Base-by-base conservation (phyloP, 257 asterid genomes). In the Jacaranda mimosifolia region DNA sequence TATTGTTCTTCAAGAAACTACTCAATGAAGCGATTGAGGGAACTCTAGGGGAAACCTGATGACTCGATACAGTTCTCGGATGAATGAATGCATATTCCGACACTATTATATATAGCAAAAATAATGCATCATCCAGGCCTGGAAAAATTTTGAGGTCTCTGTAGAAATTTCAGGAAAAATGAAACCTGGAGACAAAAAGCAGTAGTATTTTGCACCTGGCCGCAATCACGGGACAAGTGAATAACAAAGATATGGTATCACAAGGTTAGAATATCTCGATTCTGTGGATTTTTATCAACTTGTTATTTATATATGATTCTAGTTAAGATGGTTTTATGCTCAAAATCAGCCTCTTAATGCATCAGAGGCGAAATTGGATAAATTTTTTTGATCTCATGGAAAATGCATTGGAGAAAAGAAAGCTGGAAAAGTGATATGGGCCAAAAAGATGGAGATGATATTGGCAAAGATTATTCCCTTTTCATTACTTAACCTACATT, bases 11-110 rank as follows among this genome's bases (percentile, higher is more conserved):
- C 1, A 13, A 14, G 14, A 64, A 75, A 42, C 48, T 42, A 58
- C 59, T 11, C 84, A 76, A 79, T 86, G 89, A 84, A 88, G 89
- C 82, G 83, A 3, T 85, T 21, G 76, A 80, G 85, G 89, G 83
- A 84, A 81, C 91, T 87, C 87, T 51, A 59, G 85, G 75, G 81
- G 70, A 71, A 82, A 82, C 58, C 86, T 79, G 88, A 89, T 71
- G 85, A 43, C 46, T 49, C 12, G 46, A 53, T 57, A 71, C 12
- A 2, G 15, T 46, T 32, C 19, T 40, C 71, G 55, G 77, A 63
- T 59, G 53, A 4, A 4, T 40, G 43, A 38, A 5, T 69, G 43
- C 78, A 43, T 17, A 13, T 10, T 68, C 9, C 60, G 38, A 55
- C 57, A 56, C 64, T 26, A 9, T 26, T 75, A 80, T 80, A 62